Conservation (phyloP, 495 filamentous ascomycete genomes). For the Haplographium delicatum region DNA sequence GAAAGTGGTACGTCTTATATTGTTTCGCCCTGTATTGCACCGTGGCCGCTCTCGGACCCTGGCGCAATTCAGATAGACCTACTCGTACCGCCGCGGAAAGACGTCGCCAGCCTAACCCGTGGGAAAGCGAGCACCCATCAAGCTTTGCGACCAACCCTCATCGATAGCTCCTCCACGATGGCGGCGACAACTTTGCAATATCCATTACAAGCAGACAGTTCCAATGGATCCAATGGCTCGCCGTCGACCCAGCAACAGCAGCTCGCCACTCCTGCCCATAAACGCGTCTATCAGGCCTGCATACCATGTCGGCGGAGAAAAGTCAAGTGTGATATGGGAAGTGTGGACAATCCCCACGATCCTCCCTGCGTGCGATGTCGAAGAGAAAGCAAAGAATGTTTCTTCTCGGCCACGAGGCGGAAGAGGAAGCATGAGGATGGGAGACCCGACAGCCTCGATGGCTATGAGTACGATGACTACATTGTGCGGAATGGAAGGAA, state of each 20-base stretch:
- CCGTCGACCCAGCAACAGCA: slow-evolving; percentile 9
- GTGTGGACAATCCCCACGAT: slow-evolving; percentile 82
- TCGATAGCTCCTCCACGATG: slow-evolving; percentile 10
- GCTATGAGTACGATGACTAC: slow-evolving; percentile 50
- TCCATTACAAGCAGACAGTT: slow-evolving; percentile 13
- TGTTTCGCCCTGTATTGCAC: too few relatives aligned
- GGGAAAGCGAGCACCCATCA: slow-evolving; percentile 10
- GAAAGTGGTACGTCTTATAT: too few relatives aligned
- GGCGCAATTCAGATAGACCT: too few relatives aligned
- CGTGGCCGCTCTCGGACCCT: too few relatives aligned
- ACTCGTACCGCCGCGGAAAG: slow-evolving; percentile 14
- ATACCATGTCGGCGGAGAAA: slow-evolving; percentile 89
- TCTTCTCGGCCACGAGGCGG: slow-evolving; percentile 90
- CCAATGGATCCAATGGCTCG: slow-evolving; percentile 14
- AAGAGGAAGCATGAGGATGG: slow-evolving; percentile 82
- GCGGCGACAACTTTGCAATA: slow-evolving; percentile 16
- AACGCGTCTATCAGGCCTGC: slow-evolving; percentile 78
- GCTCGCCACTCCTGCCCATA: slow-evolving; percentile 44
- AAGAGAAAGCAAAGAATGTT: slow-evolving; percentile 90
- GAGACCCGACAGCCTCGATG: slow-evolving; percentile 42
- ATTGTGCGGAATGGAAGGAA: slow-evolving; percentile 51
- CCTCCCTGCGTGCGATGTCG: slow-evolving; percentile 93
- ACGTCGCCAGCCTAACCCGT: slow-evolving; percentile 23
- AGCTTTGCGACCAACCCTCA: slow-evolving; percentile 8
- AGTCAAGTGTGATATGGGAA: slow-evolving; percentile 89